Base-by-base conservation (phyloP, 768 basidiomycete genomes). In the Tubosaeta brunneosetosa region DNA sequence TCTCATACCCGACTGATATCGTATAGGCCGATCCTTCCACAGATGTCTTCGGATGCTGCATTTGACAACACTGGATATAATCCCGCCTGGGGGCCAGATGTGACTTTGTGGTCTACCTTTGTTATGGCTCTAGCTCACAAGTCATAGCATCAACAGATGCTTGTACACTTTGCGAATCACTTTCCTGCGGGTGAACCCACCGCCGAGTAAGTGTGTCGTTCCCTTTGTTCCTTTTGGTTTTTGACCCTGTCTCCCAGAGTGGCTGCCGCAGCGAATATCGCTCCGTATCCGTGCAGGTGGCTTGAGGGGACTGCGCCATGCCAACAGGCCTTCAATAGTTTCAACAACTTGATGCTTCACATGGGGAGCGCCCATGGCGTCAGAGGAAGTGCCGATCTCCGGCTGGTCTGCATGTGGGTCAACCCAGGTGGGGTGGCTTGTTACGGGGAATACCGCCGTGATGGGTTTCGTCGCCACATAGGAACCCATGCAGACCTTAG, bases 261-360 rank as follows among this genome's bases (percentile, higher is more conserved):
- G 7, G 26, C 26, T 47, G 13, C 17, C 17, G 5, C 19, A 16
- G 4, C 12, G n/a, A 31, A 32, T 13, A 5, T 22, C n/a, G 16
- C 1, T 3, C 8, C 6, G 14, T n/a, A 16, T n/a, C 22, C 5
- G 0, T 25, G 43, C 31, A 37, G 17, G 1, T 25, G 40, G 49
- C 22, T 34, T 44, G 1, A 6, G 29, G 29, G 29, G 1, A 29
- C 29, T 29, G 29, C 29, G 4, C 29, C 5, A 4, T 47, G 46
- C 33, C 12, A 25, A 8, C 1, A 46, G 6, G 3, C 0, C 6
- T 64, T 46, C n/a, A 1, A 6, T 1, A 17, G 16, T 3, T 59
- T 61, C 9, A 4, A 52, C 3, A 34, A 33, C 0, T 31, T 63
- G 31, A 48, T 64, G 4, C 2, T 6, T 9, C 62, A 63, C 19